Base-by-base conservation (phyloP, 441 rosid species). In the Euphorbia corollata region DNA sequence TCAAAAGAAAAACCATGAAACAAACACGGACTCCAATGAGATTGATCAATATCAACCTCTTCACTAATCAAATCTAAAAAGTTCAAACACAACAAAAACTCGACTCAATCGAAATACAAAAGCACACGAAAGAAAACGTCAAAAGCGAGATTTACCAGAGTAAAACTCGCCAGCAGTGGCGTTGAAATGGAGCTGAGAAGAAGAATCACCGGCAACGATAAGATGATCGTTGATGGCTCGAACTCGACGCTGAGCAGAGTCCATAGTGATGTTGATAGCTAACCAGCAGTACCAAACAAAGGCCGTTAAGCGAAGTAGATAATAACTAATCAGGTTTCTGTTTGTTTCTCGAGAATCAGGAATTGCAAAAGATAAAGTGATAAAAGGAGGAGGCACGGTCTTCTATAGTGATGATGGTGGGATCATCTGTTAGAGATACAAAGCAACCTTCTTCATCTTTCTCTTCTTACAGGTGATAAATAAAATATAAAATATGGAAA, bases 151-250 rank as follows among this genome's bases (percentile, higher is more conserved):
- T 13, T 66, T 76, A 94, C 99, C 97, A 34, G 69, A 78, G 71
- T 72, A 64, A 79, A 86, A 91, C 86, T 94, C 95, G 71, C 91
- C 91, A 23, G 91, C 86, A 64, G 97, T 85, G 68, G 84, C 84
- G 68, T 73, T 79, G 5, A 74, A 67, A 51, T 61, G 84, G 70
- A 90, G 86, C 63, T 68, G 78, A 70, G 89, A 67, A n/a, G 75
- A 71, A 75, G 86, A 79, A n/a, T 73, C 71, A 48, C 61, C 82
- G 36, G 85, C 73, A 62, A 79, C 36, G n/a, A 68, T 62, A 68
- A 95, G 87, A 77, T 92, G 99, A 68, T 73, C 79, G 67, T 79
- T 74, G 60, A 95, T 82, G 71, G 96, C 81, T 45, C 79, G 67
- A 63, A 95, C 73, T 64, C 99, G 98, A 71, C 95, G 98, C 71